Base-by-base conservation (phyloP, 2,329 filamentous ascomycete species). In the Exophiala spinifera region DNA sequence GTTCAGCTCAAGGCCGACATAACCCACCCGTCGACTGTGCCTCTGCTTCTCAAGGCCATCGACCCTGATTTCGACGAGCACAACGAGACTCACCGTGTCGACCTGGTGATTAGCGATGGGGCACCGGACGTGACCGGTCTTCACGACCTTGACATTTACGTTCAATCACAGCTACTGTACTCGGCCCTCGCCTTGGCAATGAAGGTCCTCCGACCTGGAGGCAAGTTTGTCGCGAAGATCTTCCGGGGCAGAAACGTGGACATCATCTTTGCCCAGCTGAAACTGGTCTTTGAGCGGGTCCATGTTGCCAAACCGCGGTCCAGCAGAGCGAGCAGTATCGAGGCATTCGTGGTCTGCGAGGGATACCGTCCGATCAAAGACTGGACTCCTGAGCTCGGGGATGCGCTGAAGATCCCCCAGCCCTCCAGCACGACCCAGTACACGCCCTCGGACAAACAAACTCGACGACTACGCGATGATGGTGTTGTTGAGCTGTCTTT, bases 191-290 rank as follows among this genome's bases (percentile, higher is more conserved):
- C 96, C 70, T 83, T 99, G 2, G 91, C 94, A 0, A 83, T 96
- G 11, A 95, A 92, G 68, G 91, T 99, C 11, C 81, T 99, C 19
- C 88, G 88, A 56, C 91, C 91, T 0, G 94, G 94, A 40, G 94
- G 94, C 59, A 95, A 90, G 67, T 99, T 99, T 65, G 92, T 99
- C 6, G 94, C 94, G 56, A 99, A 99, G 77, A 96, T 99, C 57
- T 99, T 99, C 75, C 79, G 94, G 14, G 91, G 89, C 14, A 86
- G 91, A 64, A 94, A 97, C 66, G 91, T 97, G n/a, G 94, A 97
- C 67, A 77, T 97, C 20, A 82, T 99, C 7, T 97, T 94, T 67
- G 91, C 91, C 1, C 94, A 99, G 70, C 81, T 99, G 49, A 94
- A 91, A 69, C 83, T 92, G 17, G 91, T 97, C 51, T 99, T 99